Evolutionary conservation across 2,329 filamentous ascomycete genomes (phyloP), one percentile per base, ranked within the genome.

Genomic region (Claviceps monticola): DNA sequence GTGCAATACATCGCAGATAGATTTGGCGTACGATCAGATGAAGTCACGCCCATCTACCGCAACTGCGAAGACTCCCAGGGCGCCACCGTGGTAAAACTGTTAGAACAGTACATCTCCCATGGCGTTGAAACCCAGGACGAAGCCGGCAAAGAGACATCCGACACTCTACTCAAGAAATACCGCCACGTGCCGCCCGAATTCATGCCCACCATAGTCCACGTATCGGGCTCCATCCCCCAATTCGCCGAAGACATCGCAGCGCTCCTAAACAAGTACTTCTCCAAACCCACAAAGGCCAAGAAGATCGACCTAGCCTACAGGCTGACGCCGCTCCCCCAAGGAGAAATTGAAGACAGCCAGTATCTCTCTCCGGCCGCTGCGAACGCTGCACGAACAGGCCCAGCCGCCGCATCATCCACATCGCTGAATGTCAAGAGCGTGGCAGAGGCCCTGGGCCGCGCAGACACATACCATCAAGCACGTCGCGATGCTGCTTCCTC

Each of bases 1-100:
- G 68, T 76, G 36, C 57, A 64, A 4, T 73, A 69, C 55, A 60
- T 76, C 26, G 69, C 71, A 16, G 68, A 74, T 45, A 65, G 68
- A 44, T 64, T 76, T 9, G 64, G 68, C 45, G 59, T 73, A 36
- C 64, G 68, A 0, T 64, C 65, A 23, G 66, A 66, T 3, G 68
- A 73, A 29, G 68, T 74, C 5, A 64, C 64, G 2, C 60, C 60
- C 9, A 66, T 71, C 16, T 76, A 73, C 54, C 59, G 63, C 23
- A 63, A 65, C 6, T 66, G 66, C 34, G 59, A 62, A 23, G 64
- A 60, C 44, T 74, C 71, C 0, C 64, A 63, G 37, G 68, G 68
- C 16, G 64, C 64, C 6, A 65, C 74, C 1, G 66, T 71, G 6
- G 58, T 71, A 14, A 63, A 68, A 46, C 66, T 75, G 11, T 56